Percentiles rank a stretch among this genome's conserved stretches.
These are phyloP conservation scores for Kitagawia praeruptora DNA, from an alignment of 129 eudicot genomes.

Conservation along the genomic window DNA sequence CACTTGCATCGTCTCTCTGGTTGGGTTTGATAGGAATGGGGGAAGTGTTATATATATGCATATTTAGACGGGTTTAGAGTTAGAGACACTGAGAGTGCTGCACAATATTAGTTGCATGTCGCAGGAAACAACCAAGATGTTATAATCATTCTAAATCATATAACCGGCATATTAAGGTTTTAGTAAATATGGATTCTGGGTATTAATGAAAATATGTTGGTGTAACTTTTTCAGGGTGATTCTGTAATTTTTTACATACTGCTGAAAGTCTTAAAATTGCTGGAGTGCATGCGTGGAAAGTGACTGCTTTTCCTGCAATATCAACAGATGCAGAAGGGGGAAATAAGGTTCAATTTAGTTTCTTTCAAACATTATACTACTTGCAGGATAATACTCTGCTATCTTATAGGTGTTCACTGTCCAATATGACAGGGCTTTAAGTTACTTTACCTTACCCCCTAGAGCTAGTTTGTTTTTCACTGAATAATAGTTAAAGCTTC, in stretches of 20 bases:
- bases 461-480: background rate
- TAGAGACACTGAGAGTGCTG: background rate
- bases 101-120: background rate
- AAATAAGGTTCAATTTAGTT: conserved; percentile 16
- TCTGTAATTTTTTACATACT: conserved; percentile 3
- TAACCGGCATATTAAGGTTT: background rate
- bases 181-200: background rate
- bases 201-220: background rate
- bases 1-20: background rate
- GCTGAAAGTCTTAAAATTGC: background rate
- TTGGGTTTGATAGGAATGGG: background rate
- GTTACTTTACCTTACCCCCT: background rate
- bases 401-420: background rate
- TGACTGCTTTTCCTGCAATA: conserved; percentile 6
- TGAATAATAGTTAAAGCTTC: background rate
- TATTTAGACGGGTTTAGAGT: background rate
- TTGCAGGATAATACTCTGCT: background rate
- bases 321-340: conserved; percentile 24
- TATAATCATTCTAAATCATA: background rate
- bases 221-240: conserved; percentile 32
- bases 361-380: background rate
- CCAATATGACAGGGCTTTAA: background rate
- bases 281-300: conserved; percentile 14
- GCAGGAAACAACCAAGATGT: background rate
- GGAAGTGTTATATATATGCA: background rate